Percentiles rank a stretch among this genome's conserved stretches.
phyloP scores from a whole-genome alignment of 495 filamentous ascomycete genomes.

The Bacidia gigantensis region DNA sequence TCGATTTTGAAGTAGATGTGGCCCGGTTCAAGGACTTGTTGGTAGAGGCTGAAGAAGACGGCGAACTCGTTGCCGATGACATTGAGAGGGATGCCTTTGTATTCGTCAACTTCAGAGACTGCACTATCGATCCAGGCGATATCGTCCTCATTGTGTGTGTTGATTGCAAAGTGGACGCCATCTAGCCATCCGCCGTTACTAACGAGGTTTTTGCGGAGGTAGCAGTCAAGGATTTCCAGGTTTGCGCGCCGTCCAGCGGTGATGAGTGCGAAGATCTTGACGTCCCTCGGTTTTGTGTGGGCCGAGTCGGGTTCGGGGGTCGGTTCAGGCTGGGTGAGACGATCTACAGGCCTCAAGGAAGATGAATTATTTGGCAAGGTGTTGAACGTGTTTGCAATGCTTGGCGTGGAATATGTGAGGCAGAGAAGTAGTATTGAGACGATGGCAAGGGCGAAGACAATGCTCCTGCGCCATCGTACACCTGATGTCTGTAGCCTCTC shows the following conservation, averaged over 20 bases:
- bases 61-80: constrained; percentile 1
- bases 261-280: constrained; percentile 28
- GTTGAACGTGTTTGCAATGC: no score
- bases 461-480: not conserved
- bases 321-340: no score
- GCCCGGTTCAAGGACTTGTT: constrained; percentile 21
- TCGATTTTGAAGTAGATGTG: constrained; percentile 37
- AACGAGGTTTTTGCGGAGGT: constrained; percentile 31
- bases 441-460: not conserved
- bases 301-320: not conserved
- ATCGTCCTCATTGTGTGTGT: constrained; percentile 30
- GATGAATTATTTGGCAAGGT: no score
- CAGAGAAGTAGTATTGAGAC: not conserved
- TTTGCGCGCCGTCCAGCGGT: constrained; percentile 33
- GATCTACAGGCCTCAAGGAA: no score
- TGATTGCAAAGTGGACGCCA: constrained; percentile 31
- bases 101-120: constrained; percentile 4
- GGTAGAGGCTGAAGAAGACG: constrained; percentile 18
- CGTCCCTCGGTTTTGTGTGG: constrained; percentile 19
- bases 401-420: not conserved
- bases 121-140: constrained; percentile 24
- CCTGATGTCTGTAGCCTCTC: no score
- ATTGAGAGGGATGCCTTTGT: constrained; percentile 5
- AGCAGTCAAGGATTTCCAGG: constrained; percentile 33
- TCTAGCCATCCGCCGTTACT: constrained; percentile 33